A percentile compares a stretch with the other conserved stretches of the same genome.
phyloP scores from a whole-genome alignment of 768 basidiomycete genomes.

The Mycena filopes region DNA sequence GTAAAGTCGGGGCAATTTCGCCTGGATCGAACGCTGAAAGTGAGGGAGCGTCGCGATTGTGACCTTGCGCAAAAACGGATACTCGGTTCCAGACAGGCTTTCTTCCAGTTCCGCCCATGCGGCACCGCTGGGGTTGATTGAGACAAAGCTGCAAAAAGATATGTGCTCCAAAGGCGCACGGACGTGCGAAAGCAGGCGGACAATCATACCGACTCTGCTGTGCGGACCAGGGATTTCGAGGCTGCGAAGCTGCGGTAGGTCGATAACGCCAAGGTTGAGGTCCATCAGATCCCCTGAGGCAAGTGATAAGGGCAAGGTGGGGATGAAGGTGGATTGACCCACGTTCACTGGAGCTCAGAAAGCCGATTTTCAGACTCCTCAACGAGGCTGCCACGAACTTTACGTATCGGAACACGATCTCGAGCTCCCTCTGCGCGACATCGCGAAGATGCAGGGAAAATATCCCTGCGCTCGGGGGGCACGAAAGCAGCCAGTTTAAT shows the following conservation, averaged over 20 bases:
- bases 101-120: constrained; percentile 17
- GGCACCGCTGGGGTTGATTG: neutral
- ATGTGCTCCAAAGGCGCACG: constrained; percentile 11
- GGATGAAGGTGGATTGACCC: neutral
- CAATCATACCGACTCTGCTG: constrained; percentile 14
- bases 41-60: constrained; percentile 12
- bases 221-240: constrained; percentile 13
- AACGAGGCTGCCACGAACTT: constrained; percentile 14
- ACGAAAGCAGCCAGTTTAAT: constrained; percentile 27
- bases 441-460: constrained; percentile 25
- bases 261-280: constrained; percentile 4
- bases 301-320: neutral
- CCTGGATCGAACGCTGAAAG: neutral
- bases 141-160: constrained; percentile 5
- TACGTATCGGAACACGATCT: constrained; percentile 16
- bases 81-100: neutral
- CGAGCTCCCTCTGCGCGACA: constrained; percentile 13
- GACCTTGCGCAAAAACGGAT: constrained; percentile 13
- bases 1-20: constrained; percentile 11
- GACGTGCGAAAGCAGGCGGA: constrained; percentile 11
- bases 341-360: constrained; percentile 22
- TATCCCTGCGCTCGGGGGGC: constrained; percentile 14
- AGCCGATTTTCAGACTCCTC: constrained; percentile 19
- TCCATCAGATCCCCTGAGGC: constrained; percentile 2
- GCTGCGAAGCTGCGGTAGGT: neutral